phyloP scores from a whole-genome alignment of 176 grass and related monocot species.

The Lolium multiflorum region DNA sequence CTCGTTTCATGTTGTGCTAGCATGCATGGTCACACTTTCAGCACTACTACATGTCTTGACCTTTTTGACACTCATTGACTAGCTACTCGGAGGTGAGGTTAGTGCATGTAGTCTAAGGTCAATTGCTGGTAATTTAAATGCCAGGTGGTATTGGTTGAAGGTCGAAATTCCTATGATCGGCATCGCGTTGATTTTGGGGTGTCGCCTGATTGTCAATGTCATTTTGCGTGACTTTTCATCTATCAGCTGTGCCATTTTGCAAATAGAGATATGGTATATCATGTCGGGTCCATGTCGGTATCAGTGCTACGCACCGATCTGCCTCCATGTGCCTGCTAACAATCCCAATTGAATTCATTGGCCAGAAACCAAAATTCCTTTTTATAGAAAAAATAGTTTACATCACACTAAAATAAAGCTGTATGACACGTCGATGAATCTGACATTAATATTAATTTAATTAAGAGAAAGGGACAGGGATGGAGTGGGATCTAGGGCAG shows the following conservation, averaged over 20 bases:
- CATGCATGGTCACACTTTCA: not conserved
- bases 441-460: not conserved
- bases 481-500: slow-evolving; percentile 23
- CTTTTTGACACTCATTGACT: not conserved
- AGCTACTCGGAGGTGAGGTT: not conserved
- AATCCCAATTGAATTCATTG: slow-evolving; percentile 8
- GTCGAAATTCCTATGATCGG: no score
- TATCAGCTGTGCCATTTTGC: not conserved
- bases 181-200: no score
- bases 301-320: not conserved
- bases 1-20: not conserved
- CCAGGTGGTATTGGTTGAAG: no score
- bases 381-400: not conserved
- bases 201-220: no score
- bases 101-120: no score
- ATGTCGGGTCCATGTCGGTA: slow-evolving; percentile 30
- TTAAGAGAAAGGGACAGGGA: slow-evolving; percentile 26
- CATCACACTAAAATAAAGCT: no score
- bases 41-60: slow-evolving; percentile 2
- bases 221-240: no score
- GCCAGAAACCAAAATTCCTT: not conserved
- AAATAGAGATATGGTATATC: not conserved
- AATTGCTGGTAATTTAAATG: no score
- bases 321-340: not conserved
- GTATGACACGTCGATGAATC: not conserved